A percentile compares a stretch with the other conserved stretches of the same genome.
phyloP scores from a whole-genome alignment of 176 grass and related monocot genomes.

The Raddia guianensis region DNA sequence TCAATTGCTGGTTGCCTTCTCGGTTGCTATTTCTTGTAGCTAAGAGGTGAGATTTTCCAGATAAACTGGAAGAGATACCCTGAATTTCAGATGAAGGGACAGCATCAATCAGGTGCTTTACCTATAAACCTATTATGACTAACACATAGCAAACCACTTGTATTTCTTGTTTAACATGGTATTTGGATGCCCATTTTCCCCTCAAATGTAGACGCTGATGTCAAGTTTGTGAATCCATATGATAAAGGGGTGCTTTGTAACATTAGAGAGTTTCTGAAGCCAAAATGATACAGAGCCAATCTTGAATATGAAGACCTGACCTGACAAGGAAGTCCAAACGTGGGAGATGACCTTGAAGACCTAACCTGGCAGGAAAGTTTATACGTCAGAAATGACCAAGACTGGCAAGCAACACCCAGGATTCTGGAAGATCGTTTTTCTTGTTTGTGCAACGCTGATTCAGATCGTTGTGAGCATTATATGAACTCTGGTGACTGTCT shows the following conservation, averaged over 20 bases:
- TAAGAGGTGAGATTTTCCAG: slow-evolving; percentile 78
- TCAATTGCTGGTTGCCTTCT: slow-evolving; percentile 60
- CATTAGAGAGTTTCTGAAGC: slow-evolving; percentile 77
- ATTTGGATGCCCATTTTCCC: slow-evolving; percentile 2
- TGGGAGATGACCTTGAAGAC: background rate
- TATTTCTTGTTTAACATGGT: slow-evolving; percentile 19
- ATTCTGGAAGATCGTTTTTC: slow-evolving; percentile 27
- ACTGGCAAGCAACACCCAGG: background rate
- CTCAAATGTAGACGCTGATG: slow-evolving; percentile 49
- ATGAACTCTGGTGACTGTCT: background rate
- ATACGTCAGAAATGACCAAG: background rate
- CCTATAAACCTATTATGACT: background rate
- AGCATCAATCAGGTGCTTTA: slow-evolving; percentile 65
- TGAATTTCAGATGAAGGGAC: slow-evolving; percentile 76
- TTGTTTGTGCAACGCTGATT: slow-evolving; percentile 13
- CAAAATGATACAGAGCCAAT: slow-evolving; percentile 45
- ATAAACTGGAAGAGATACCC: slow-evolving; percentile 98
- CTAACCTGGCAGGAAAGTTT: background rate
- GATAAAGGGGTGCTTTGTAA: slow-evolving; percentile 80
- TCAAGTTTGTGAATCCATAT: slow-evolving; percentile 81
- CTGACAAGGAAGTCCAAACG: background rate
- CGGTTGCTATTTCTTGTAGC: slow-evolving; percentile 54
- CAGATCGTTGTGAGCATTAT: slow-evolving; percentile 27
- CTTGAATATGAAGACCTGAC: slow-evolving; percentile 27
- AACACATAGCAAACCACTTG: background rate